These are phyloP conservation scores for Suhomyces xylopsoci DNA, from an alignment of 805 yeast genomes.

Conservation along the genomic window DNA sequence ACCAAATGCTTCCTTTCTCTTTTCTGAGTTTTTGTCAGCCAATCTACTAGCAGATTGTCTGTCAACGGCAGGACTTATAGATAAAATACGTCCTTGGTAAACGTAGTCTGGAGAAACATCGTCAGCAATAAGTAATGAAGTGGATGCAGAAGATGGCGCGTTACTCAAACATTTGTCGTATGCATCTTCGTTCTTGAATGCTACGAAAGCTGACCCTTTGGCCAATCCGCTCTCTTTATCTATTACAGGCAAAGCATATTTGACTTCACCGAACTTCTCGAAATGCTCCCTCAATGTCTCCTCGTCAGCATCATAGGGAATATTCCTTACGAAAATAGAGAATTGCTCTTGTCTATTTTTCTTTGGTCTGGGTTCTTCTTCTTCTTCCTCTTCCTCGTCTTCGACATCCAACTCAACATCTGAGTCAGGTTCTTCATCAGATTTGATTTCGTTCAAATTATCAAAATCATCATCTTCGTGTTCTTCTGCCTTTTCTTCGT, in stretches of 20 bases:
- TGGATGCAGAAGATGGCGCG: slow-evolving; percentile 68
- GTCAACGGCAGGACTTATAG: slow-evolving; percentile 81
- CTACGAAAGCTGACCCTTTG: slow-evolving; percentile 93
- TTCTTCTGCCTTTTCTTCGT: slow-evolving; percentile 23
- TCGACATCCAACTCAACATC: slow-evolving; percentile 31
- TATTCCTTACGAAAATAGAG: slow-evolving; percentile 84
- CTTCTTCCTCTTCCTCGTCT: slow-evolving; percentile 18
- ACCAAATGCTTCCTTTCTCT: slow-evolving; percentile 74
- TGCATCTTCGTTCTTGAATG: slow-evolving; percentile 62
- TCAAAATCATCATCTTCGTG: slow-evolving; percentile 26
- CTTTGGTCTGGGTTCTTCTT: slow-evolving; percentile 32
- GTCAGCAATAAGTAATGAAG: slow-evolving; percentile 79
- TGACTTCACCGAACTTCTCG: slow-evolving; percentile 76
- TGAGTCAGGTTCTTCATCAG: slow-evolving; percentile 32
- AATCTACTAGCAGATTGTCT: slow-evolving; percentile 75
- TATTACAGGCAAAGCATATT: slow-evolving; percentile 89
- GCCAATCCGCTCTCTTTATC: slow-evolving; percentile 85
- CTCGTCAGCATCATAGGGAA: slow-evolving; percentile 90
- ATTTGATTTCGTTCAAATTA: slow-evolving; percentile 30
- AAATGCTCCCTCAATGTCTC: slow-evolving; percentile 80
- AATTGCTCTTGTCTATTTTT: slow-evolving; percentile 63
- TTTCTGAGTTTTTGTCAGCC: slow-evolving; percentile 67
- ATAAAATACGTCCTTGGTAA: slow-evolving; percentile 86
- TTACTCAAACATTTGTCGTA: slow-evolving; percentile 65
- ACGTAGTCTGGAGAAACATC: slow-evolving; percentile 89